Evolutionary conservation across 805 yeast species (phyloP), one percentile per base, ranked within the genome.

Genomic region (Debaryomyces castellii): DNA sequence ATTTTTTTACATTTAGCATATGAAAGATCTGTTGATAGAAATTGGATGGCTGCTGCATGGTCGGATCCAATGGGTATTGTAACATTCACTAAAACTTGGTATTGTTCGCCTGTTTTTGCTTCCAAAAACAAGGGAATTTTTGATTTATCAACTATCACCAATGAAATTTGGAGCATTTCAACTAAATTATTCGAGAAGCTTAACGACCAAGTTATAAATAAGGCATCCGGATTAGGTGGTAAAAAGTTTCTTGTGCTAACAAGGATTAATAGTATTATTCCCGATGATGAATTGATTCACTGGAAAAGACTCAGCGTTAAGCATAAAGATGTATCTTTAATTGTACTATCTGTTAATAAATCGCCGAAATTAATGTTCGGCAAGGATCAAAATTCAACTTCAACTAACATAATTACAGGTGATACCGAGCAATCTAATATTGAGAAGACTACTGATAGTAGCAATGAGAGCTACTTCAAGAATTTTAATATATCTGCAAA

Each of bases 1-100:
- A 73, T 87, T 1, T 87, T 82, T 54, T 71, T 92, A 18, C 98
- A 94, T 59, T 73, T 94, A 9, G 89, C 96, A 1, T 92, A 91
- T 56, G 89, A 89, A 24, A 64, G 96, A 43, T 85, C 96, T 0
- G 71, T 79, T 3, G 96, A 91, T 61, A 82, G 82, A 49, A 81
- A 80, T 44, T 92, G 97, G 96, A 74, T 89, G 37, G 81, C 83
- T 18, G 95, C 89, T 0, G 85, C 95, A 0, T 89, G 97, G 95
- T 76, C 94, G 0, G 96, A 92, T 57, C 92, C 91, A 40, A 76
- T 78, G 60, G 96, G 96, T 0, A 71, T 73, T 3, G 73, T 80
- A 10, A 78, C 83, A 14, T 74, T 73, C 39, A 77, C 83, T 0
- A 83, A 81, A 51, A 76, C 89, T 0, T 87, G 92, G 91, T 76